Evolutionary conservation across 2,329 filamentous ascomycete species (phyloP).

Genomic region (Trichoderma lentiforme): DNA sequence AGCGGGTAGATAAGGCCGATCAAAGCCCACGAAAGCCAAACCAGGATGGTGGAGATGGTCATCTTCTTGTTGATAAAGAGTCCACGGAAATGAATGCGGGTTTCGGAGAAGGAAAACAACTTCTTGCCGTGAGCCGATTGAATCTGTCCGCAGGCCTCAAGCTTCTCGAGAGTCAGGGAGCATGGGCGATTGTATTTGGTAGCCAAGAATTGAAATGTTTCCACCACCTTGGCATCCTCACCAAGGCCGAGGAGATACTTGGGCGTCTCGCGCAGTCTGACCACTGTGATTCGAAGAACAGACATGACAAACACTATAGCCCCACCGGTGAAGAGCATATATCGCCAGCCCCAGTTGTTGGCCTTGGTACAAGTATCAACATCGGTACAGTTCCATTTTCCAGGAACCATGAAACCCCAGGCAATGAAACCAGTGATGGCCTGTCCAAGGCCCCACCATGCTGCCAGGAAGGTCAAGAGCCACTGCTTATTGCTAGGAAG

Average conservation of each 20-base stretch:
- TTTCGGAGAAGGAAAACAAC: conserved; percentile 32
- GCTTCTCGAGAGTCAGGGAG: conserved; percentile 43
- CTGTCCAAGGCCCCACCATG: conserved; percentile 53
- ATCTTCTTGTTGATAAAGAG: conserved; percentile 62
- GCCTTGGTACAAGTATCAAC: conserved; percentile 44
- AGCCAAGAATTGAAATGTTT: conserved; percentile 46
- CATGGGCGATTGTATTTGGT: conserved; percentile 43
- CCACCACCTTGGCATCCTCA: conserved; percentile 47
- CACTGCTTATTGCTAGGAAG: conserved; percentile 47
- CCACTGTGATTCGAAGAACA: conserved; percentile 43
- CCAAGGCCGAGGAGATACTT: conserved; percentile 46
- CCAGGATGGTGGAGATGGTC: conserved; percentile 57
- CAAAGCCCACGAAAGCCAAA: conserved; percentile 67
- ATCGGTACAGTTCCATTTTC: conserved; percentile 39
- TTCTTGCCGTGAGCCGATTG: conserved; percentile 34
- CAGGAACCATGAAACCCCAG: conserved; percentile 49
- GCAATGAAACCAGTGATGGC: conserved; percentile 44
- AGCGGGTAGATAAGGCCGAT: conserved; percentile 72
- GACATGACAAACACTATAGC: conserved; percentile 44
- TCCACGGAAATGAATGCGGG: conserved; percentile 56
- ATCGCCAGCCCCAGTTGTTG: conserved; percentile 50
- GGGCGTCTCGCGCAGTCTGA: conserved; percentile 48
- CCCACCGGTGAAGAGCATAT: conserved; percentile 45
- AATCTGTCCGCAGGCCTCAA: conserved; percentile 45
- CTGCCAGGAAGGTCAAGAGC: conserved; percentile 44